Evolutionary conservation across 225 moss, liverwort and hornwort species (phyloP), one percentile per base, ranked within the genome.

Genomic region (Polytrichum commune): DNA sequence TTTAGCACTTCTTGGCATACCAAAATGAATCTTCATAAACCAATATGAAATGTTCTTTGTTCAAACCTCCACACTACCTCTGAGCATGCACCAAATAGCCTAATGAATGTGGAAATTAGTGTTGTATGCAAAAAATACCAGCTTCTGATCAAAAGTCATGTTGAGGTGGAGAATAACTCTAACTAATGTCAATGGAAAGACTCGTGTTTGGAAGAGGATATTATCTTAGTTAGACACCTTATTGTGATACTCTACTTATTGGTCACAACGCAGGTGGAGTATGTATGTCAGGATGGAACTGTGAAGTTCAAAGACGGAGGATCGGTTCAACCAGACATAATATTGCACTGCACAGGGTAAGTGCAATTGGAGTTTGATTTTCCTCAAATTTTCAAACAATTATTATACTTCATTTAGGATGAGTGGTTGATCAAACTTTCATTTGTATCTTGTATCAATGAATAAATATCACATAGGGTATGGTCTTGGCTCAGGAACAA

Each of bases 291-390:
- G 68, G 90, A 95, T 66, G 95, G 95, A 69, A 86, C 77, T 63
- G 80, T 98, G 58, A 83, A 79, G 61, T 98, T 93, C 71, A 73
- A 73, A 77, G 91, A 91, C 62, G 95, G 91, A 53, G 78, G 75
- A 62, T 81, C 81, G 65, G 77, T 75, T 66, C 61, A 69, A 19
- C 85, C 93, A 1, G 91, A 95, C 28, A 6, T 87, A 5, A 93
- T 98, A 62, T 54, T 98, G 69, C 74, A 91, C 71, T 95, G 97
- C 69, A 95, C 97, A 18, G 95, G 97, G 97, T 95, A 75, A 88
- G 85, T 58, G 58, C 58, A 58, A 58, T 2, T 58, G 22, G 20
- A 8, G n/a, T 58, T 58, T 6, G 7, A 6, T 24, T 24, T 58
- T 20, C 58, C 20, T 20, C 22, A 58, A 23, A 9, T 20, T 58